Evolutionary conservation across 2,329 filamentous ascomycete species (phyloP).

Genomic region (Colletotrichum sp.): DNA sequence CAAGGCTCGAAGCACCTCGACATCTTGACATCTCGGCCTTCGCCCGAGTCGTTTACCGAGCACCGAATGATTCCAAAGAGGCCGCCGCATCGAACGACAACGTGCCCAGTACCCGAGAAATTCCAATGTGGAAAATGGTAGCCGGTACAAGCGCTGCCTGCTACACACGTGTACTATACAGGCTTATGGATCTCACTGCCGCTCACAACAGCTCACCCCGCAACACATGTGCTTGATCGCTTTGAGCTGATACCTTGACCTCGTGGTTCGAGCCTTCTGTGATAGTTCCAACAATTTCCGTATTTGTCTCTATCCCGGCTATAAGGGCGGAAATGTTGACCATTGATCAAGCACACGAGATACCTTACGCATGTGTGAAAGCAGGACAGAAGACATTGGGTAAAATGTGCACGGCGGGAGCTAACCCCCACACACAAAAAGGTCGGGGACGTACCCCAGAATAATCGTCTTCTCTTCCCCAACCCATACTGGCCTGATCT

Average conservation of each 20-base stretch:
- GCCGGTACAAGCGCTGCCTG: background rate
- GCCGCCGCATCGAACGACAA: background rate
- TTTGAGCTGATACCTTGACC: background rate
- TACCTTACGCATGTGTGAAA: background rate
- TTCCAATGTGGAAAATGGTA: background rate
- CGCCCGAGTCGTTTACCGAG: background rate
- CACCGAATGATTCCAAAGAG: background rate
- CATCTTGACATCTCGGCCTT: background rate
- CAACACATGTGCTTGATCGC: background rate
- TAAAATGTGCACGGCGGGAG: background rate
- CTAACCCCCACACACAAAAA: conserved; percentile 11
- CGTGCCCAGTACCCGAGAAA: background rate
- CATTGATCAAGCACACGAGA: background rate
- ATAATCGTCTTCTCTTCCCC: background rate
- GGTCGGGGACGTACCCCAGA: background rate
- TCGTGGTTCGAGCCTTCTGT: background rate
- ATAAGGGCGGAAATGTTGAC: background rate
- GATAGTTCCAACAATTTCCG: background rate
- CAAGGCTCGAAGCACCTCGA: background rate
- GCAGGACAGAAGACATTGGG: background rate
- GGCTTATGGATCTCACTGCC: background rate
- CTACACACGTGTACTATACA: background rate
- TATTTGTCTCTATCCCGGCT: background rate
- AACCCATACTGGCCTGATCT: background rate
- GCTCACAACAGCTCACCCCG: background rate